Conservation (phyloP, 495 filamentous ascomycete species). For the Aspergillus hancockii region DNA sequence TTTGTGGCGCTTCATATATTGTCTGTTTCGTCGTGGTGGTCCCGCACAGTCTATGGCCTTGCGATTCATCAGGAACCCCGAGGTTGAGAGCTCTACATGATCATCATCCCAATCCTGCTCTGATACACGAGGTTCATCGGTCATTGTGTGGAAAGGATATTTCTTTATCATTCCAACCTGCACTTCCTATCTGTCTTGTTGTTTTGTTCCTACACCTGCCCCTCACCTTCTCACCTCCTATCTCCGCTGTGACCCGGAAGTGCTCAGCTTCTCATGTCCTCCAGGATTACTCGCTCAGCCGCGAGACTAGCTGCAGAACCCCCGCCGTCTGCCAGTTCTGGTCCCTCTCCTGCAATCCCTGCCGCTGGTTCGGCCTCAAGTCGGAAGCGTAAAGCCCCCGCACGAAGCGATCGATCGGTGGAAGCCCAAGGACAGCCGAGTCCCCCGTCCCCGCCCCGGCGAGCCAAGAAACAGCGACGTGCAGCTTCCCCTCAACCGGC, state of each 20-base stretch:
- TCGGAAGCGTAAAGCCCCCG: conserved; percentile 60
- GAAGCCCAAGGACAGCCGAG: conserved; percentile 43
- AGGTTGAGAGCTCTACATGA: background rate
- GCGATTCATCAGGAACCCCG: background rate
- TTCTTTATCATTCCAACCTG: conserved; percentile 7
- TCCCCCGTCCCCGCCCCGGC: conserved; percentile 42
- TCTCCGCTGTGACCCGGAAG: conserved; percentile 14
- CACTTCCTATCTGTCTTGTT: conserved; percentile 6
- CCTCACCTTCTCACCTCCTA: conserved; percentile 8
- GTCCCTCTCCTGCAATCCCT: conserved; percentile 33
- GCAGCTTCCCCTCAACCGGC: conserved; percentile 43
- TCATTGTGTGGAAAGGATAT: background rate
- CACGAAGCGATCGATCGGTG: conserved; percentile 39
- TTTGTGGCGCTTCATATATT: conserved; percentile 2
- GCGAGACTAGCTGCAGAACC: conserved; percentile 73
- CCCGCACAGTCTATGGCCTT: conserved; percentile 1
- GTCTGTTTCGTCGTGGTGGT: conserved; percentile 10
- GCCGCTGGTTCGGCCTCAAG: conserved; percentile 44
- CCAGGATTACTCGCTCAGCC: conserved; percentile 79
- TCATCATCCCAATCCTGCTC: background rate
- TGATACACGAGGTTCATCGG: conserved; percentile 8
- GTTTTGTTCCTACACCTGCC: conserved; percentile 9
- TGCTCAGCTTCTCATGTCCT: conserved; percentile 68
- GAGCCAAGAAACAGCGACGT: conserved; percentile 46
- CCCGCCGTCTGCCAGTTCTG: conserved; percentile 38